Evolutionary conservation across 2,329 filamentous ascomycete genomes (phyloP), one percentile per base, ranked within the genome.

Genomic region (Fusarium chlamydosporum): DNA sequence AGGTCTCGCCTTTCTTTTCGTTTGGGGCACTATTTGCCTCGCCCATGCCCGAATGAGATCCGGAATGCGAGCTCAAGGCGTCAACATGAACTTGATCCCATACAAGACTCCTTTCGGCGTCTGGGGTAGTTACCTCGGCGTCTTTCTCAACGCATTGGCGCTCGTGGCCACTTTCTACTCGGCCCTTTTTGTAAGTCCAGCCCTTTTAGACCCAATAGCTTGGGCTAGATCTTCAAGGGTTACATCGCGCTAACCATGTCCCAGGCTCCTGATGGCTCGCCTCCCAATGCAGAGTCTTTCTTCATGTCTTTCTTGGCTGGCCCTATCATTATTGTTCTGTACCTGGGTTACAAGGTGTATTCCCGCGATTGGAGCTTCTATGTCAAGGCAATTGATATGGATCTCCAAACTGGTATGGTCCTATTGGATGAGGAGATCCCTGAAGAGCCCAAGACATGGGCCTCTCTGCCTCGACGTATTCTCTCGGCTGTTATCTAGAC

Each of bases 141-240:
- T 97, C 52, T 68, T 82, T 37, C 88, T 97, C 76, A 97, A 97
- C 80, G 61, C 84, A 20, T 77, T 96, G 37, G 89, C 97, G 26
- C 85, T 97, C 16, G 74, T 91, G 35, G 92, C 92, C 2, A 94
- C 97, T 76, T 95, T 97, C 82, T 97, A 93, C 92, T 90, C 91
- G 56, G 50, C 47, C 3, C 69, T 74, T 20, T 72, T 16, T 10
- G 61, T 61, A 60, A 43, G 67, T 27, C 33, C 10, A 35, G 0
- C 1, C 15, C 10, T 8, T 12, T 3, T 11, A 20, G 29, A 9
- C 29, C 29, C 29, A 29, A 29, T 29, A 7, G 33, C 3, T 8
- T 47, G 45, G 45, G 33, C 45, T 4, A 33, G 29, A 7, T 20
- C 15, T 16, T 2, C 26, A 7, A 16, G 15, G 16, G 11, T 2